These are phyloP conservation scores for Hypoxylon rickii DNA, from an alignment of 495 filamentous ascomycete genomes.

Conservation along the genomic window DNA sequence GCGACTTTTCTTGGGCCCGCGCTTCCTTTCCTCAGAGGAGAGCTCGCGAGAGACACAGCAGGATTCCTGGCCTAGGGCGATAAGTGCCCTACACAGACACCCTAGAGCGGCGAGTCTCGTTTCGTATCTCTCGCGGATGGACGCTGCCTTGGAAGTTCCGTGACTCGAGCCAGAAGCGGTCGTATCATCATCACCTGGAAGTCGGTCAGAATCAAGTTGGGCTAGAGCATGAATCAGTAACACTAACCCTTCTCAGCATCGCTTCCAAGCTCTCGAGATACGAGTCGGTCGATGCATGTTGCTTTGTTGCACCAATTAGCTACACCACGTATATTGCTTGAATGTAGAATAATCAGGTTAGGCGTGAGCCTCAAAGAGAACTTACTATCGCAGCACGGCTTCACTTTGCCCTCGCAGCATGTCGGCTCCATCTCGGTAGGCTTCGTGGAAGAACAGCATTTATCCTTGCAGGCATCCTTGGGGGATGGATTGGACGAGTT, in stretches of 20 bases:
- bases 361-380: conserved; percentile 37
- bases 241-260: conserved; percentile 20
- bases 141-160: conserved; percentile 29
- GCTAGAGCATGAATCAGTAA: background rate
- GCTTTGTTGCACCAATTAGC: conserved; percentile 40
- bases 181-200: conserved; percentile 15
- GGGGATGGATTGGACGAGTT: background rate
- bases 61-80: conserved; percentile 57
- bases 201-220: conserved; percentile 20
- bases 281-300: conserved; percentile 55
- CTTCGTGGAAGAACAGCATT: conserved; percentile 17
- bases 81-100: conserved; percentile 59
- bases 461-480: conserved; percentile 19
- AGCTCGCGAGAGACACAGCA: conserved; percentile 47
- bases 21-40: conserved; percentile 35
- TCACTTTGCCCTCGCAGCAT: conserved; percentile 46
- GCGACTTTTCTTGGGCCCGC: conserved; percentile 19
- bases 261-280: conserved; percentile 43
- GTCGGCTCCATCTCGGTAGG: conserved; percentile 8
- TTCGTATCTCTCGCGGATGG: conserved; percentile 43
- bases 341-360: conserved; percentile 1
- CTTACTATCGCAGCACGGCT: conserved; percentile 45
- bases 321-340: too few relatives aligned
- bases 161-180: conserved; percentile 26
- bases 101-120: conserved; percentile 53